Conservation (phyloP, 768 basidiomycete genomes). For the Naganishia friedmannii region DNA sequence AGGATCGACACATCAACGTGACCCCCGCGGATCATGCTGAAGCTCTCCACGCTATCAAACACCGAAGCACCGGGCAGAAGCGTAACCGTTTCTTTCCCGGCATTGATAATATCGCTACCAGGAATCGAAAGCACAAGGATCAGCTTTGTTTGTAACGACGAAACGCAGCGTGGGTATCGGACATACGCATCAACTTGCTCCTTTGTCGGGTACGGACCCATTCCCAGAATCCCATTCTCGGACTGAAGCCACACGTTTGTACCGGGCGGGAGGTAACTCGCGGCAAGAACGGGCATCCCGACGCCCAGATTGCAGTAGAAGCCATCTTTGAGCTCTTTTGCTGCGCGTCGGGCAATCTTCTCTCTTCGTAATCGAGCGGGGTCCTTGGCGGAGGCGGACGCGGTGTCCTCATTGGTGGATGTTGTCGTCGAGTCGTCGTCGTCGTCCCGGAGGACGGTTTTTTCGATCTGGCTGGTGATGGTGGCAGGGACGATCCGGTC, state of each 20-base stretch:
- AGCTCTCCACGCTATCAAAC: conserved; percentile 91
- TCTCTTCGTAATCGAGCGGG: conserved; percentile 36
- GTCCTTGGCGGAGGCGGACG: conserved; percentile 23
- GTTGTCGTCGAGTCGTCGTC: no score
- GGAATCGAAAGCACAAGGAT: background rate
- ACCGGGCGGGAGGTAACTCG: conserved; percentile 50
- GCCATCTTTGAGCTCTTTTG: conserved; percentile 48
- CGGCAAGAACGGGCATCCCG: conserved; percentile 54
- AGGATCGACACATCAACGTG: conserved; percentile 91
- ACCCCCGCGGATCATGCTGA: conserved; percentile 96
- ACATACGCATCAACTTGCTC: conserved; percentile 52
- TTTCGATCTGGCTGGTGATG: conserved; percentile 45
- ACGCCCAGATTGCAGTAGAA: conserved; percentile 54
- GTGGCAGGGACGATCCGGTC: conserved; percentile 49
- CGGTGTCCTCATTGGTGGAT: conserved; percentile 12
- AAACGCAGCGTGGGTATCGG: no score
- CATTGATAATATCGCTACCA: conserved; percentile 48
- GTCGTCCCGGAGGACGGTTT: conserved; percentile 42
- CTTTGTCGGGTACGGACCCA: conserved; percentile 54
- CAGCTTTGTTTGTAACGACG: no score
- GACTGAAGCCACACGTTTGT: conserved; percentile 54
- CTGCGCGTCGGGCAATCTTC: conserved; percentile 46
- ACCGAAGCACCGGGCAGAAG: conserved; percentile 85
- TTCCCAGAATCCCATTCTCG: conserved; percentile 55
- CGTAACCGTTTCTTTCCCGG: conserved; percentile 60